Evolutionary conservation across 108 stramenopile genomes (phyloP).

Genomic region (Tribonema minus): DNA sequence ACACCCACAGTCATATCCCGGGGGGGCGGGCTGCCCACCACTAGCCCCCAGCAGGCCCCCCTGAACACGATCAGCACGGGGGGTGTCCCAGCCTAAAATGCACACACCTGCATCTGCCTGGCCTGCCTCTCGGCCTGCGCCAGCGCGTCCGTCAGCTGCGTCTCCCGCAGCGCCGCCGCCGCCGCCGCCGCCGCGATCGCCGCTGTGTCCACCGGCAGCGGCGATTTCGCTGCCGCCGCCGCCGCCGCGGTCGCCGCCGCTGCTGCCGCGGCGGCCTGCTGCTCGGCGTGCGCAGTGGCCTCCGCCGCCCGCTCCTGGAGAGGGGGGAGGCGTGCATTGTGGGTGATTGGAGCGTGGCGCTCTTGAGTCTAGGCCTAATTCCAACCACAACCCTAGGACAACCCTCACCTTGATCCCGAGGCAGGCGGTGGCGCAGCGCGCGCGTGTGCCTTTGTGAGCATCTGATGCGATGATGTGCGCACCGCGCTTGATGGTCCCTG

Average conservation of each 20-base stretch:
- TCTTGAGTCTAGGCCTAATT: too few relatives aligned
- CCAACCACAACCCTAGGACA: too few relatives aligned
- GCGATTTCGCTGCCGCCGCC: background rate
- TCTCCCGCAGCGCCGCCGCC: background rate
- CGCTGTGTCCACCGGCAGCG: background rate
- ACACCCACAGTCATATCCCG: too few relatives aligned
- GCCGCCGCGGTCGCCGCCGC: background rate
- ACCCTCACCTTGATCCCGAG: too few relatives aligned
- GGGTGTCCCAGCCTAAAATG: too few relatives aligned
- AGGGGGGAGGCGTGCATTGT: background rate
- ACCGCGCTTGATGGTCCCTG: too few relatives aligned
- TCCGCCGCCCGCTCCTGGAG: background rate
- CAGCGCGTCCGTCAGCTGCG: background rate
- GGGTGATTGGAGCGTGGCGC: background rate
- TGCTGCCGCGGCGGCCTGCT: background rate
- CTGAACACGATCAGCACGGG: too few relatives aligned
- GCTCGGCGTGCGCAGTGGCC: background rate
- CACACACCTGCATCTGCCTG: background rate
- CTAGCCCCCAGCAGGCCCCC: too few relatives aligned
- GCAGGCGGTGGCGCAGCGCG: too few relatives aligned
- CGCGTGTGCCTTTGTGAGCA: too few relatives aligned
- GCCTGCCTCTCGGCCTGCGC: background rate
- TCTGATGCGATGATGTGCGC: too few relatives aligned
- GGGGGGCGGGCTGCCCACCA: too few relatives aligned
- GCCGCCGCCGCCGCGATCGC: background rate